Percentiles rank a stretch among this genome's conserved stretches.
phyloP scores from a whole-genome alignment of 2,329 filamentous ascomycete genomes.

The Fusarium zealandicum region DNA sequence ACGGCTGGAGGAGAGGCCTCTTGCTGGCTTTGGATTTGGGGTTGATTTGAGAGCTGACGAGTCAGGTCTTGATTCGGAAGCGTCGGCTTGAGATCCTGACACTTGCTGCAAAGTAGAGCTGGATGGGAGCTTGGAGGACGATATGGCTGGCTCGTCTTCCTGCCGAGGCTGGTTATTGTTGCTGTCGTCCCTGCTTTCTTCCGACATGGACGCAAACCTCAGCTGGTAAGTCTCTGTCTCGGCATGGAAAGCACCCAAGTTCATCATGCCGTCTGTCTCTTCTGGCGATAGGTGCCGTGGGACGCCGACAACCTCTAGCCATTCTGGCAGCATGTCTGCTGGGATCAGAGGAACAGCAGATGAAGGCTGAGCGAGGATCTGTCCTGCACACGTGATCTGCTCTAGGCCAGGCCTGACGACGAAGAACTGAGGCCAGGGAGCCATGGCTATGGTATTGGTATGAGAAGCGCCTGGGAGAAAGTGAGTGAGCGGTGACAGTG shows the following conservation, averaged over 20 bases:
- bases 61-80: neutral
- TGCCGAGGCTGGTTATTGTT: neutral
- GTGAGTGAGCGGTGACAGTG: neutral
- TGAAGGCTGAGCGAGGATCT: constrained; percentile 39
- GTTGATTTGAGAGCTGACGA: neutral
- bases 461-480: neutral
- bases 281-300: constrained; percentile 51
- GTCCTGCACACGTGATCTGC: constrained; percentile 31
- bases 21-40: constrained; percentile 4
- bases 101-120: neutral
- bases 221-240: constrained; percentile 31
- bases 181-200: neutral
- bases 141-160: neutral
- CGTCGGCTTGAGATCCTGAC: neutral
- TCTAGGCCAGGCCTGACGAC: constrained; percentile 51
- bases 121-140: neutral
- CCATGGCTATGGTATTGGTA: constrained; percentile 25
- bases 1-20: constrained; percentile 27
- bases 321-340: constrained; percentile 58
- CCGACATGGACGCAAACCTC: constrained; percentile 15
- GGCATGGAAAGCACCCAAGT: constrained; percentile 46
- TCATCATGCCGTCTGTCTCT: constrained; percentile 50
- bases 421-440: constrained; percentile 47
- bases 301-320: constrained; percentile 53
- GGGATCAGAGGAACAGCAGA: constrained; percentile 62